Evolutionary conservation across 1,139 yeast species (phyloP), one percentile per base, ranked within the genome.

Genomic region (Taphrina pruni): DNA sequence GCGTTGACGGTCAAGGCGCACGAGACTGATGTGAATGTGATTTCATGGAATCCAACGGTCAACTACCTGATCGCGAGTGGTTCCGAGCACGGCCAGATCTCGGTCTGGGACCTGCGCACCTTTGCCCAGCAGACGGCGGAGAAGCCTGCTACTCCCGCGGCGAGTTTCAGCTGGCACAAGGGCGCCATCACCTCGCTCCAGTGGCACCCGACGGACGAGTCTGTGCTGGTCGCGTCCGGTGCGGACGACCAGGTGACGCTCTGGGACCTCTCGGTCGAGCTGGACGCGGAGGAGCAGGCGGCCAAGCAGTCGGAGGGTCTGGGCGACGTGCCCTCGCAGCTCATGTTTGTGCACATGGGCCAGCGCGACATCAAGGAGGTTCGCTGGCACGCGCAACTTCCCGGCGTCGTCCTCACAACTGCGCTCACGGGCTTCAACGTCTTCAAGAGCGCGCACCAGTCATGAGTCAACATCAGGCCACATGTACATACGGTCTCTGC

Each of bases 211-310:
- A 83, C 89, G 73, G 99, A 94, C 78, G 99, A 94, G 79, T 90
- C 97, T 0, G 91, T 93, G 72, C 86, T 94, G 70, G 97, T 98
- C 1, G 98, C 94, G 32, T 92, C 96, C 6, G 90, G 97, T 0
- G 98, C 93, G 78, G 99, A 95, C 79, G 91, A 91, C 77, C 94
- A 98, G 12, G 98, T 94, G 8, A 92, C 98, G 0, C 82, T 94
- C 72, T 94, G 99, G 99, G 97, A 92, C 81, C 83, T 92, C 78
- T 94, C 97, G 8, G 97, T 92, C 35, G 97, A 92, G 81, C 97
- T 97, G 8, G 97, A 92, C 79, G 97, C 92, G 77, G 97, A 92
- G 78, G 97, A 92, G 79, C 88, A 91, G 73, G 89, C 88, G 76
- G 97, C 90, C 80, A 83, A 85, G 75, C 82, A 83, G 72, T 82